A percentile compares a stretch with the other conserved stretches of the same genome.
These are phyloP conservation scores for Durotheca rogersii DNA, from an alignment of 495 filamentous ascomycete species.

Conservation along the genomic window DNA sequence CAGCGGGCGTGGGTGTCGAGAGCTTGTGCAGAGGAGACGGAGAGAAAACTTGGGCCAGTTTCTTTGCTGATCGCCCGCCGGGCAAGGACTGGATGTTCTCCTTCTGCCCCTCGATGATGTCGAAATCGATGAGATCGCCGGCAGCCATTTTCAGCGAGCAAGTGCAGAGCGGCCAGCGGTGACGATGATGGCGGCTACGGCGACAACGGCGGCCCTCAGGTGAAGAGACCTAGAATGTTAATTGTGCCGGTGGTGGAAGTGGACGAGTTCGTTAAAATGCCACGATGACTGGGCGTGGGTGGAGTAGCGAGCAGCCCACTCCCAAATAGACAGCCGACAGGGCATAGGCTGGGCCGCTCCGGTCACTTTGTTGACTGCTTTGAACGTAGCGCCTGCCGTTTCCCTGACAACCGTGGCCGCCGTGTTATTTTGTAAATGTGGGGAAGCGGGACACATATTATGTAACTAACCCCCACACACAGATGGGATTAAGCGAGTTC, in stretches of 20 bases:
- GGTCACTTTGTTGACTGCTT: conserved; percentile 35
- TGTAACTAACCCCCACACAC: no score
- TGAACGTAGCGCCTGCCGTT: conserved; percentile 19
- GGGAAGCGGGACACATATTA: neutral
- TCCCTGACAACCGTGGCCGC: conserved; percentile 35
- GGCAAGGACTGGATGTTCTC: conserved; percentile 96
- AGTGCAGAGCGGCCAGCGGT: no score
- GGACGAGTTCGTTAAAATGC: no score
- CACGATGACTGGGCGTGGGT: no score
- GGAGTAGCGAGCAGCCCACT: no score
- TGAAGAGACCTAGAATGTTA: conserved; percentile 17
- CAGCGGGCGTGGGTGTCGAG: conserved; percentile 60
- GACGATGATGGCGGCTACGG: no score
- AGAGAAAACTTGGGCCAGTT: conserved; percentile 82
- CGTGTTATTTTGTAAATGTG: conserved; percentile 19
- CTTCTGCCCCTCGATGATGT: conserved; percentile 93
- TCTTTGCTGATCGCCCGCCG: conserved; percentile 84
- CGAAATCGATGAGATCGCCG: conserved; percentile 74
- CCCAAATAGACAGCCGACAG: conserved; percentile 8
- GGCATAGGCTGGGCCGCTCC: neutral
- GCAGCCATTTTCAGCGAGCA: conserved; percentile 53
- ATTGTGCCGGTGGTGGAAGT: conserved; percentile 5
- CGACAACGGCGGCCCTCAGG: conserved; percentile 11
- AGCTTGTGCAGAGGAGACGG: conserved; percentile 57
- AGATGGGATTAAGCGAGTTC: no score